Percentiles rank a stretch among this genome's conserved stretches.
Evolutionary conservation across 2,329 filamentous ascomycete genomes (phyloP).

Genomic region (Juglanconis sp.): DNA sequence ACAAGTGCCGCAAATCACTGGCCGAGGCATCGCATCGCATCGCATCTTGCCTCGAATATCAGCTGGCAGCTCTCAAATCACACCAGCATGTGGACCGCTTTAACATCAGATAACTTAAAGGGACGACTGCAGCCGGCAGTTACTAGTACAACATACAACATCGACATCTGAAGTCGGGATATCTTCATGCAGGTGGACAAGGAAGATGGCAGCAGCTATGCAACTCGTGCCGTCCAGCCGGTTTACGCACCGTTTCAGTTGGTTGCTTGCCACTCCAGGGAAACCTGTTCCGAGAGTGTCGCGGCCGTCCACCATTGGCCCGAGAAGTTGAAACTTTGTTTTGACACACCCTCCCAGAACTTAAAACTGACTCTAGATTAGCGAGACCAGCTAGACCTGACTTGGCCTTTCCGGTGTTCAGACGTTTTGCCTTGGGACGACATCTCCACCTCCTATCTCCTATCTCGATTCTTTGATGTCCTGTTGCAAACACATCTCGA

Average conservation of each 20-base stretch:
- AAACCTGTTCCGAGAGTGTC: background rate
- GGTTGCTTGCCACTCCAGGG: too few relatives aligned
- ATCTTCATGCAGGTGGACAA: background rate
- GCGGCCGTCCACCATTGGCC: background rate
- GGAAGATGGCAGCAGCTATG: background rate
- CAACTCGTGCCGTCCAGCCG: background rate
- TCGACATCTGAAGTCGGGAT: too few relatives aligned
- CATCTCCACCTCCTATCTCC: background rate
- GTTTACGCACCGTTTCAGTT: background rate
- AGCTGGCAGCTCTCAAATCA: too few relatives aligned
- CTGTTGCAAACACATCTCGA: background rate
- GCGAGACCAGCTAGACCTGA: background rate
- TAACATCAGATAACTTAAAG: too few relatives aligned
- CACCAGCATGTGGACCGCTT: too few relatives aligned
- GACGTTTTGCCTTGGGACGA: background rate
- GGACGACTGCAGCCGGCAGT: too few relatives aligned
- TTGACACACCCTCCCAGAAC: background rate
- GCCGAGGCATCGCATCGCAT: too few relatives aligned
- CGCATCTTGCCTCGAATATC: too few relatives aligned
- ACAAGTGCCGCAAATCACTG: too few relatives aligned
- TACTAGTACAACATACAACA: too few relatives aligned
- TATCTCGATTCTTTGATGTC: background rate
- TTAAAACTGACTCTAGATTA: background rate
- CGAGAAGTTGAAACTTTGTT: background rate
- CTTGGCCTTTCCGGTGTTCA: background rate